Evolutionary conservation across 306 rosid species (phyloP), one percentile per base, ranked within the genome.

Genomic region (Citrullus amarus): DNA sequence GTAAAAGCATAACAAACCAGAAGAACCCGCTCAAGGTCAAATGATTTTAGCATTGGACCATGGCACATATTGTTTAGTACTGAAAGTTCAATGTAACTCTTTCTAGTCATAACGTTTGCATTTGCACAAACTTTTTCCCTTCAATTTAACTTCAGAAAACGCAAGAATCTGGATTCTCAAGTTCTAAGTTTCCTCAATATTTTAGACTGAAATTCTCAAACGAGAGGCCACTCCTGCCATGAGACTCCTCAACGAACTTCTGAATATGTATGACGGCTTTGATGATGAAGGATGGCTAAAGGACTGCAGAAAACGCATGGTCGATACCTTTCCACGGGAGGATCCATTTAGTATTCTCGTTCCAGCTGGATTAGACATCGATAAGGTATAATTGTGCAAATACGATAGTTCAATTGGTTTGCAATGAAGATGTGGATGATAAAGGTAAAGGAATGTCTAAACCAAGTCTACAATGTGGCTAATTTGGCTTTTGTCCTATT

Each of bases 261-360:
- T 95, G 90, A 85, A 86, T 63, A 78, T 92, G 93, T 89, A 92
- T 72, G 97, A 92, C 82, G 96, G 93, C 51, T 75, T 81, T 81
- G 83, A 91, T 65, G 86, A 90, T 77, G 86, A 87, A 51, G 90
- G 57, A 78, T 92, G 97, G 99, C 88, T 92, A 81, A 95, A 87
- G 82, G 89, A 89, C 60, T 89, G 99, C 82, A 89, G 84, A 84
- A 92, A 86, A 81, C 41, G 60, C 81, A 88, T 92, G 97, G n/a
- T 70, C 58, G 91, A 88, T 68, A 81, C 89, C 79, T 95, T 92
- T 81, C 97, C 97, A 3, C 86, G 89, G 39, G 99, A 95, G 82
- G 97, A 95, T 87, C 99, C 99, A 41, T 95, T 89, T 81, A 91
- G 97, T 89, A 80, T 92, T 85, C 90, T 95, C 61, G 89, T 88